Evolutionary conservation across 805 yeast genomes (phyloP), one percentile per base, ranked within the genome.

Genomic region (Lipomyces sp.): DNA sequence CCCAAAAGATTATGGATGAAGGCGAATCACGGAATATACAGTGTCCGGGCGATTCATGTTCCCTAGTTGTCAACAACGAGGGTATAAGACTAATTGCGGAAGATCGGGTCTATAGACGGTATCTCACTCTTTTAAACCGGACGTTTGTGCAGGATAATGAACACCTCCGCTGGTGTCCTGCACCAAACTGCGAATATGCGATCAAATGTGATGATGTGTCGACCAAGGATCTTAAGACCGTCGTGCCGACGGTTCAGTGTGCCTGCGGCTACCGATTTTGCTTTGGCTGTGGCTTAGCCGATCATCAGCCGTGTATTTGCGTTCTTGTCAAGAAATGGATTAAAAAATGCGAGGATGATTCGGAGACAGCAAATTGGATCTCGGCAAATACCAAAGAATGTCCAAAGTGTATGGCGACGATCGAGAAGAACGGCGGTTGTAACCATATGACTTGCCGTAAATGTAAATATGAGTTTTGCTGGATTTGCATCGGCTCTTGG

Each of bases 401-500:
- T 77, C 96, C 97, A 0, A 85, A 85, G 73, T 95, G 99, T 79
- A 79, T 80, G 8, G 80, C 92, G 0, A 80, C 86, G 35, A 95
- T 94, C 69, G 98, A 95, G 75, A 92, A 94, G 73, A 90, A 90
- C 75, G 98, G 98, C 30, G 99, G 99, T 0, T 95, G 99, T 79
- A 94, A 94, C 77, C 99, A 95, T 78, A 94, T 95, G 97, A 84
- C 87, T 0, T 95, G 99, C 77, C 81, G 85, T 2, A 87, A 86
- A 65, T 95, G 99, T 77, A 75, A 76, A 11, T 78, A 85, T 75
- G 90, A 93, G 75, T 95, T 92, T 75, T 95, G 99, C 77, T 95
- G 99, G 99, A 86, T 93, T 51, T 95, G 99, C 77, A 76, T 85
- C 68, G 87, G 87, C 2, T 84, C 81, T 42, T 94, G 99, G 99